Conservation (phyloP, 345 rosid genomes). For the Moringa oleifera region DNA sequence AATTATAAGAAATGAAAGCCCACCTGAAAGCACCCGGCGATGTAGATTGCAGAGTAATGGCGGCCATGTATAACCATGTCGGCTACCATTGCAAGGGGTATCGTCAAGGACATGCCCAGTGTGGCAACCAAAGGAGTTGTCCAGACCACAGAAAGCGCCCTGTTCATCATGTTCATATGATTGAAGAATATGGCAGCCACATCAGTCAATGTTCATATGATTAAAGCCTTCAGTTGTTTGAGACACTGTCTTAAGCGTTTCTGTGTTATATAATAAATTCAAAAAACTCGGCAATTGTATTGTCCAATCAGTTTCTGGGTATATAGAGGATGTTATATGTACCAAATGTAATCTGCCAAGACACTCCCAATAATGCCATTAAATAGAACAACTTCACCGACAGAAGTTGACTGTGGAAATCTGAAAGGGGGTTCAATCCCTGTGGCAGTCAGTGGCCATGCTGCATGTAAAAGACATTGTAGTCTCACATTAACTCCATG, state of each 20-base stretch:
- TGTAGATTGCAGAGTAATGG: constrained; percentile 60
- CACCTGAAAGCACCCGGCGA: constrained; percentile 74
- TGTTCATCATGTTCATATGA: constrained; percentile 19
- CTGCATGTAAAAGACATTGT: constrained; percentile 29
- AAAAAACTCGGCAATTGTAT: not conserved
- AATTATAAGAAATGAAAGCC: not conserved
- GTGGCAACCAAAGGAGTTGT: constrained; percentile 83
- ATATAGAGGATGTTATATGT: constrained; percentile 8
- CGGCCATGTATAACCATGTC: constrained; percentile 75
- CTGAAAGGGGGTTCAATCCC: constrained; percentile 53
- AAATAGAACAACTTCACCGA: constrained; percentile 34
- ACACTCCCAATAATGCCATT: constrained; percentile 52
- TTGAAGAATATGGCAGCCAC: too few relatives aligned
- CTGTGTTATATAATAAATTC: too few relatives aligned
- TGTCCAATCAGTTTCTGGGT: not conserved
- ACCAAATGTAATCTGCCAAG: constrained; percentile 61
- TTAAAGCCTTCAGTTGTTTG: too few relatives aligned
- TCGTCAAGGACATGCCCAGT: constrained; percentile 73
- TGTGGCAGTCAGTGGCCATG: constrained; percentile 45
- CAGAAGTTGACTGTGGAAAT: constrained; percentile 44
- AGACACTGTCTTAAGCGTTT: too few relatives aligned
- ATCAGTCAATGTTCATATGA: too few relatives aligned
- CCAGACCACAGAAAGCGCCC: constrained; percentile 88
- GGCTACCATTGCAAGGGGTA: constrained; percentile 85
- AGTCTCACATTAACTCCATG: too few relatives aligned